Base-by-base conservation (phyloP, 2,329 filamentous ascomycete species). In the Colletotrichum tabaci region DNA sequence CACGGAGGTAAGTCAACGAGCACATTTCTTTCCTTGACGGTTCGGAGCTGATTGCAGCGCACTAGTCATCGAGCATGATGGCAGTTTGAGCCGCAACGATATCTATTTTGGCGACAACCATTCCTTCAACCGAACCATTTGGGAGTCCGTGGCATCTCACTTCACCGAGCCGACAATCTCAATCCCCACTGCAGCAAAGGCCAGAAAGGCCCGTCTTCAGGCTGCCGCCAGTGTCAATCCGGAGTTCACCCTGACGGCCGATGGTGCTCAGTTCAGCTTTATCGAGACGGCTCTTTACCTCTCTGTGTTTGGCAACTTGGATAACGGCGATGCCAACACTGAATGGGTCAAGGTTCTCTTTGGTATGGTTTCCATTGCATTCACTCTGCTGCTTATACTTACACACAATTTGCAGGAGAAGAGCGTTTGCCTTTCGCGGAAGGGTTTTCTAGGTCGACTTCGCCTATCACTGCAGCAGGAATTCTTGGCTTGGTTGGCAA, bases 51-150 rank as follows among this genome's bases (percentile, higher is more conserved):
- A 70, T 21, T 6, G 5, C 21, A 13, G 8, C 13, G 15, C 13
- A 12, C 4, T 42, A 80, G 77, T 80, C n/a, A 79, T 82, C 64
- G 80, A 82, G 61, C 79, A 80, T 67, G 80, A 82, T 64, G 79
- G 78, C 49, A 78, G 76, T 46, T 72, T 82, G 1, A 78, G 74
- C 70, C 76, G 80, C 49, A 75, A 76, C 56, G 79, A 81, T 65
- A 35, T 76, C 47, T 72, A 74, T 65, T 77, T 77, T 23, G 79
- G 79, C 42, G 76, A 81, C 66, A 79, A 79, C 72, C 74, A 78
- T 62, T 76, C 75, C 42, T 82, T 81, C 66, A 66, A 78, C 55
- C 53, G 72, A 6, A 73, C 74, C 12, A 76, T 79, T 26, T 82
- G 76, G 75, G 74, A 65, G 15, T 73, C 75, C 0, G 74, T 77